Evolutionary conservation across 305 asterid genomes (phyloP).

Genomic region (Fraxinus nigra): DNA sequence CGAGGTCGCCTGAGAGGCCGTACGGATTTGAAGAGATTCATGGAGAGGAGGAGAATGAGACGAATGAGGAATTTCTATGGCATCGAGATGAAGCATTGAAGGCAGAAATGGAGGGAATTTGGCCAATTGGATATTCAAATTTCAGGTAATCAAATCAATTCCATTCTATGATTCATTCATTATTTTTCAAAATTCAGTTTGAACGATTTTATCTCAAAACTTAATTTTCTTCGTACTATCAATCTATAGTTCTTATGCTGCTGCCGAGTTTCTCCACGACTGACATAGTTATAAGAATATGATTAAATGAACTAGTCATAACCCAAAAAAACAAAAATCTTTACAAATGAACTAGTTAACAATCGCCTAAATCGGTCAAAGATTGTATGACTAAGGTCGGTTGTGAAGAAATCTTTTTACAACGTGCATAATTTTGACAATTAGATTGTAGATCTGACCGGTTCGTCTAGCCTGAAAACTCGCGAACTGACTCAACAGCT

Average conservation of each 20-base stretch:
- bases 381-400: neutral
- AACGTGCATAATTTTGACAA: neutral
- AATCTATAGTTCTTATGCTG: neutral
- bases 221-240: neutral
- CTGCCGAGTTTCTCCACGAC: neutral
- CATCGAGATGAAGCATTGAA: slow-evolving; percentile 46
- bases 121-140: slow-evolving; percentile 71
- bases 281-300: neutral
- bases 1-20: slow-evolving; percentile 49
- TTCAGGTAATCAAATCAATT: slow-evolving; percentile 55
- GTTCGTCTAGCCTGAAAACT: neutral
- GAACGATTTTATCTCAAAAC: neutral
- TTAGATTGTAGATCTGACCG: neutral
- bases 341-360: neutral
- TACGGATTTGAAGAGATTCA: slow-evolving; percentile 76
- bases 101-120: slow-evolving; percentile 69
- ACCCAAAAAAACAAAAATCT: too few relatives aligned
- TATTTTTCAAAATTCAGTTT: neutral
- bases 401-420: neutral
- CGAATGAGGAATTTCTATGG: slow-evolving; percentile 74
- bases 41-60: slow-evolving; percentile 48
- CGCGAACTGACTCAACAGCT: neutral
- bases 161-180: neutral
- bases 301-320: neutral
- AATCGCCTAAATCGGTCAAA: neutral